Evolutionary conservation across 176 grass and related monocot genomes (phyloP), one percentile per base, ranked within the genome.

Genomic region (Paspalum vaginatum): DNA sequence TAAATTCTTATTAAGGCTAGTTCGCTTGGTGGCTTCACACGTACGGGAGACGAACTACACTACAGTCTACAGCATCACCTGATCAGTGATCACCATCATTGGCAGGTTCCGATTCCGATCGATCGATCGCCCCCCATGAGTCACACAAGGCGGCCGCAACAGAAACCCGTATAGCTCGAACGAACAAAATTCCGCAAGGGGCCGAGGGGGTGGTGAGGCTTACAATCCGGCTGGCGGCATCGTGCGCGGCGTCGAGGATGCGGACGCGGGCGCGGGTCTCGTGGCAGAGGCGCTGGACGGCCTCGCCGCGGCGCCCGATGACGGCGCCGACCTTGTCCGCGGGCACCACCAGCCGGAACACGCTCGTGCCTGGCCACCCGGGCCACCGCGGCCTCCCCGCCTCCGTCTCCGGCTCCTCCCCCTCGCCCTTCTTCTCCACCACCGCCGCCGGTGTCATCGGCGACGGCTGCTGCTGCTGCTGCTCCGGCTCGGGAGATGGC

Each of bases 281-380:
- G 77, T 89, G 86, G 73, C 88, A 89, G 26, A 97, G 88, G 14
- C 81, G 90, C 81, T 71, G 89, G 81, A 97, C 70, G 65, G 82
- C 49, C 57, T 93, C 86, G 8, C 94, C 94, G 53, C 81, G 84
- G 64, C 88, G 85, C 12, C 94, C 94, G 21, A 97, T 97, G 79
- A 97, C 81, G 62, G 86, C 70, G 58, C 94, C 84, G 25, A 91
- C 88, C 84, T 89, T 89, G 61, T 85, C 70, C 79, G 81, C 54
- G 17, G 88, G 86, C 47, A 97, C 91, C 58, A 91, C 81, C 72
- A 97, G 51, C 42, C 91, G 81, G 79, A 91, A 97, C 51, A 97
- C 86, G 73, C 78, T 93, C 45, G 65, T 61, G 8, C 94, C 90
- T 1, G 93, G 93, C 86, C 83, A 91, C 59, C 93, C 88, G 5